Percentiles rank a stretch among this genome's conserved stretches.
Evolutionary conservation across 2,329 filamentous ascomycete genomes (phyloP).

Genomic region (Immersiporthe knoxdaviesiana): DNA sequence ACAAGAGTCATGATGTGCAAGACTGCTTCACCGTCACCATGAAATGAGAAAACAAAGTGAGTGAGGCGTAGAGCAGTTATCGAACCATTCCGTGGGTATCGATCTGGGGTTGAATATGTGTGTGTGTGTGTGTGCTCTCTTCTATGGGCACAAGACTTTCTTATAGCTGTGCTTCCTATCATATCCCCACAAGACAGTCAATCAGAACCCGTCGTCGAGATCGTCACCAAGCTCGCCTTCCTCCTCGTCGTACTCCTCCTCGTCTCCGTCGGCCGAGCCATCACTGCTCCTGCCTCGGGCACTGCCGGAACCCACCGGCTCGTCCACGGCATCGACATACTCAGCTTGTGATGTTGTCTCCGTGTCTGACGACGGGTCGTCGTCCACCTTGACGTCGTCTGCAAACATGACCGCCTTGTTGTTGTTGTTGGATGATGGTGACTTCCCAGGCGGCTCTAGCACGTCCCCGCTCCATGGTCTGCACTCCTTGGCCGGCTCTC

Average conservation of each 20-base stretch:
- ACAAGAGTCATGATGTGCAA: background rate
- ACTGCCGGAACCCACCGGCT: constrained; percentile 21
- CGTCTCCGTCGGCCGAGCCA: constrained; percentile 32
- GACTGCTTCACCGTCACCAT: background rate
- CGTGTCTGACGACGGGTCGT: constrained; percentile 38
- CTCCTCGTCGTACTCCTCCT: constrained; percentile 39
- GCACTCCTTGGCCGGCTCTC: constrained; percentile 81
- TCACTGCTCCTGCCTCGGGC: constrained; percentile 30
- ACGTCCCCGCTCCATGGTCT: constrained; percentile 92
- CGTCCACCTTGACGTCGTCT: constrained; percentile 50
- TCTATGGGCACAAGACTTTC: background rate
- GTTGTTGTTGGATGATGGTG: constrained; percentile 37
- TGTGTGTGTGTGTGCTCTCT: too few species aligned
- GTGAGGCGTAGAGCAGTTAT: background rate
- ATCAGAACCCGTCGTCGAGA: constrained; percentile 25
- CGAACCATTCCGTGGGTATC: background rate
- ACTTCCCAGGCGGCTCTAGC: constrained; percentile 58
- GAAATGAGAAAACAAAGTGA: background rate
- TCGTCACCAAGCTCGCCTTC: constrained; percentile 37
- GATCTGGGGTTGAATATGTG: background rate
- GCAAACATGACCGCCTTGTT: constrained; percentile 66
- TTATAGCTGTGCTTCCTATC: background rate
- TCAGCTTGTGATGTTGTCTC: constrained; percentile 28
- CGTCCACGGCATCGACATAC: constrained; percentile 17
- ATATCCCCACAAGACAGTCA: background rate